Base-by-base conservation (phyloP, 805 yeast genomes). In the Brettanomyces naardenensis region DNA sequence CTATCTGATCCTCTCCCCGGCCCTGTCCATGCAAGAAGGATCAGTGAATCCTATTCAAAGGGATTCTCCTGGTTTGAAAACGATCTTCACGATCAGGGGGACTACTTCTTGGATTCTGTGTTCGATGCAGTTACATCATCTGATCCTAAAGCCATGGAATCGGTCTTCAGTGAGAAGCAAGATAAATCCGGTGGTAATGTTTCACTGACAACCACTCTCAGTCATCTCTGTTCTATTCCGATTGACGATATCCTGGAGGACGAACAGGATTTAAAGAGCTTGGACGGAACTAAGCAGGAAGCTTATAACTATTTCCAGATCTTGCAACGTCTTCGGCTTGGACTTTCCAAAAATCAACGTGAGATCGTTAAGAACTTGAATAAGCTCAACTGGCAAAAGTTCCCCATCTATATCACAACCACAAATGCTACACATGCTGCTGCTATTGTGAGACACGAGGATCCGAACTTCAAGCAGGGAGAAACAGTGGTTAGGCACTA, bases 391-490 rank as follows among this genome's bases (percentile, higher is more conserved):
- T 87, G 95, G 95, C 56, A 62, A 31, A 86, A 84, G 53, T 80
- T 59, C 47, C 89, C 92, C 0, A 68, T 86, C 20, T 69, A 79
- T 42, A 80, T 86, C 41, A 68, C 79, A 28, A 62, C 71, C 22
- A 78, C 90, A 5, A 68, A 68, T 35, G 72, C 78, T 31, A 73
- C 94, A 1, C 95, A 86, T 52, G 86, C 94, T 1, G 94, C 92
- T 2, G 79, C 86, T 2, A 82, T 86, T 41, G 84, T 79, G 31
- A 69, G 95, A 35, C 74, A 69, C 44, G 61, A 62, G 19, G 72
- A 70, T 22, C 66, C 68, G 9, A 67, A 68, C 9, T 78, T 80
- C 44, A 73, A 59, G 25, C 94, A 86, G 56, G 95, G 95, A 1
- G 71, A 75, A 48, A 53, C 65, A 3, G 85, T 81, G 4, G 70